These are phyloP conservation scores for Eudorina sp. DNA, from an alignment of 139 green algal species.

Conservation along the genomic window DNA sequence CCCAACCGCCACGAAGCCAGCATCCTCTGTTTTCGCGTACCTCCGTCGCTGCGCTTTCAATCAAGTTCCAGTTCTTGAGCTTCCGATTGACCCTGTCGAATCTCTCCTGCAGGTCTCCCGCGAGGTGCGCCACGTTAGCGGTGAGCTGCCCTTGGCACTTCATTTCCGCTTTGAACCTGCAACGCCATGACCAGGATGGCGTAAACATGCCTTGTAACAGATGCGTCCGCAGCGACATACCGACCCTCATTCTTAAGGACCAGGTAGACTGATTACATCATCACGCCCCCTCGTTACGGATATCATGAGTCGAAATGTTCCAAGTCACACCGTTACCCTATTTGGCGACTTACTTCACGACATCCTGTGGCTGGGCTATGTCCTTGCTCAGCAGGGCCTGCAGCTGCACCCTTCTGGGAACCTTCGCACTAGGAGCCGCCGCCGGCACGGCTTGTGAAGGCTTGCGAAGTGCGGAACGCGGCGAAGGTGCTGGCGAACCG, in stretches of 20 bases:
- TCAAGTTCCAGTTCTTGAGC: constrained; percentile 40
- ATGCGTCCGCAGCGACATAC: too few relatives aligned
- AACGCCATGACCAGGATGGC: not conserved
- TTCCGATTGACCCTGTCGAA: constrained; percentile 37
- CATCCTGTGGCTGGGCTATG: not conserved
- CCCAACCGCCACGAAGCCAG: too few relatives aligned
- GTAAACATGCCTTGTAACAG: too few relatives aligned
- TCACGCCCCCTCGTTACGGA: too few relatives aligned
- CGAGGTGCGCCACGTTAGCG: not conserved
- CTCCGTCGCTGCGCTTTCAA: constrained; percentile 8
- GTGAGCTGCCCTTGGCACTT: not conserved
- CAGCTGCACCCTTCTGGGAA: constrained; percentile 20
- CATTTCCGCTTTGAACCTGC: constrained; percentile 42
- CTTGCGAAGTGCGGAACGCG: constrained; percentile 16
- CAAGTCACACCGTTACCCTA: too few relatives aligned
- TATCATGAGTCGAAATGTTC: too few relatives aligned
- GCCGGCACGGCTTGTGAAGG: not conserved
- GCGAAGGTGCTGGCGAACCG: constrained; percentile 2
- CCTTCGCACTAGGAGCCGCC: not conserved
- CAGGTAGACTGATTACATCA: too few relatives aligned
- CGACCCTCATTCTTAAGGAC: too few relatives aligned
- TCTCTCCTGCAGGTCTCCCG: constrained; percentile 10
- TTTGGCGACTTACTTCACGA: constrained; percentile 43
- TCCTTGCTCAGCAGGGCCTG: constrained; percentile 35
- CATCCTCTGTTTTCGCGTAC: too few relatives aligned